phyloP scores from a whole-genome alignment of 2,329 filamentous ascomycete genomes.

The Scedosporium dehoogii region DNA sequence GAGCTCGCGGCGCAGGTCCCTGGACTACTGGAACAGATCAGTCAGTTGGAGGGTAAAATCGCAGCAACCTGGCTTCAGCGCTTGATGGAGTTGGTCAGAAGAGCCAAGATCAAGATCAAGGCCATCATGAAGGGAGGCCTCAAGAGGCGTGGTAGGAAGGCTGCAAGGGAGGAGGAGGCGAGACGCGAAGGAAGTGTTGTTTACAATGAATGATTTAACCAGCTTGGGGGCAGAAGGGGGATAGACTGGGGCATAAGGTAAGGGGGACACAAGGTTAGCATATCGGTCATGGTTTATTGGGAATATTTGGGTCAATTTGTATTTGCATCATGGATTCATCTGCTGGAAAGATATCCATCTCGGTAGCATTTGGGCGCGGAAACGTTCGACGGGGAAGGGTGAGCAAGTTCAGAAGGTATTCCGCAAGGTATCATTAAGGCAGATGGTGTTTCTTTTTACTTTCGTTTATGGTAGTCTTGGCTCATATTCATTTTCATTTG shows the following conservation, averaged over 20 bases:
- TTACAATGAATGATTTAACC: not conserved
- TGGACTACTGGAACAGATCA: not conserved
- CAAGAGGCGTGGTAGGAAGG: not conserved
- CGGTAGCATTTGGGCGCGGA: not conserved
- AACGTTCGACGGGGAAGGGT: not conserved
- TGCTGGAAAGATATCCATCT: not conserved
- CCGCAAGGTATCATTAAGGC: too few relatives aligned
- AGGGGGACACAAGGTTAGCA: not conserved
- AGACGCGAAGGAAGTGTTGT: not conserved
- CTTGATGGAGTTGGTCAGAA: not conserved
- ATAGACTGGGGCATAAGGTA: too few relatives aligned
- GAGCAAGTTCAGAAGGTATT: not conserved
- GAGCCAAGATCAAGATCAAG: not conserved
- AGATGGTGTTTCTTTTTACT: too few relatives aligned
- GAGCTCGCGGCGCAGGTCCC: not conserved
- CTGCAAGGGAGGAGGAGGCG: not conserved
- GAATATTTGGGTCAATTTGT: not conserved
- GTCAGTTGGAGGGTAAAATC: not conserved
- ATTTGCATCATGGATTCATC: not conserved
- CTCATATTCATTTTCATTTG: too few relatives aligned
- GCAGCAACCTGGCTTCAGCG: not conserved
- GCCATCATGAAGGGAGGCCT: not conserved
- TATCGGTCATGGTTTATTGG: not conserved
- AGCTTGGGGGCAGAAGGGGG: too few relatives aligned
- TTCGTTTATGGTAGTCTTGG: too few relatives aligned